These are phyloP conservation scores for Rhododendron molle DNA, from an alignment of 148 eudicot genomes.

Conservation along the genomic window DNA sequence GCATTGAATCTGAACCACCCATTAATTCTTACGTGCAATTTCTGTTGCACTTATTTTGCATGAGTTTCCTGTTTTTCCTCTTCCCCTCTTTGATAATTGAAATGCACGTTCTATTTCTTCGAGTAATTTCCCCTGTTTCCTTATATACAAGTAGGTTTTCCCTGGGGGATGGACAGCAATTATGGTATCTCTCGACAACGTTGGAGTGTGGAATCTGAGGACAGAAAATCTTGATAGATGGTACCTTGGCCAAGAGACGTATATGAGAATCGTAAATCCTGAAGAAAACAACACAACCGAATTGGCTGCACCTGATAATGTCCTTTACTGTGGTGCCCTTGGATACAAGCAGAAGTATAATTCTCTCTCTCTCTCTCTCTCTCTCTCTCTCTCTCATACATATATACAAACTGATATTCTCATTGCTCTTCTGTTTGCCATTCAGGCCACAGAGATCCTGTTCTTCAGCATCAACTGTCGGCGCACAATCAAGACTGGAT, in stretches of 20 bases:
- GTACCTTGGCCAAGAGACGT: conserved; percentile 96
- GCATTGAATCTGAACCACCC: not conserved
- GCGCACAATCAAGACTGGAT: not conserved
- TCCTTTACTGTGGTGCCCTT: conserved; percentile 74
- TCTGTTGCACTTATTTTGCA: not conserved
- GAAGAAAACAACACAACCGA: conserved; percentile 63
- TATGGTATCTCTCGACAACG: conserved; percentile 75
- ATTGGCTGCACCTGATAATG: conserved; percentile 62
- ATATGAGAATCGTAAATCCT: conserved; percentile 64
- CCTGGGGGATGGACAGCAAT: conserved; percentile 94
- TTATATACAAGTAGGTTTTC: conserved; percentile 42
- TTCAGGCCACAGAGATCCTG: conserved; percentile 4
- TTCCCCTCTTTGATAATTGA: not conserved
- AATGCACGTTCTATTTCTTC: not conserved
- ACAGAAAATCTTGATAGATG: conserved; percentile 84
- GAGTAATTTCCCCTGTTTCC: not conserved
- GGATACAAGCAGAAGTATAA: conserved; percentile 48
- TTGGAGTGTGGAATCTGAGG: conserved; percentile 91
- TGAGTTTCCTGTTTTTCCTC: not conserved
- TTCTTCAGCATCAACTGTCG: not conserved
- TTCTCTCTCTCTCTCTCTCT: not conserved
- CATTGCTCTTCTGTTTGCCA: not conserved
- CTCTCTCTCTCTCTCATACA: not conserved
- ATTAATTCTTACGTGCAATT: not conserved
- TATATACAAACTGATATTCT: not conserved